A percentile compares a stretch with the other conserved stretches of the same genome.
Conservation (phyloP, 768 basidiomycete genomes). For the Leccinum incarnatum region DNA sequence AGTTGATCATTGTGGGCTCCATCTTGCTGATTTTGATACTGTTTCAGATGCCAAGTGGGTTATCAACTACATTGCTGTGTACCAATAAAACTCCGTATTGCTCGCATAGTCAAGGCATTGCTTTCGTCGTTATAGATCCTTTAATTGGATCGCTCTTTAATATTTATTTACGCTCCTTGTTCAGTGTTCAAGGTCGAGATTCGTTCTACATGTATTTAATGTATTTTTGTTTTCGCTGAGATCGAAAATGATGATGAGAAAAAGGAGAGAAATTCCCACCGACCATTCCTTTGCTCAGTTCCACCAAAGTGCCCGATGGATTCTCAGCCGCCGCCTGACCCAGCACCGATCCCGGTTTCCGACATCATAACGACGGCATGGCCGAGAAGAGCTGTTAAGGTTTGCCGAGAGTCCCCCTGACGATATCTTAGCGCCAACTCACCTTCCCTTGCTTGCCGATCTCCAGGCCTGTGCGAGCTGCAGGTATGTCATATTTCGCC, state of each 20-base stretch:
- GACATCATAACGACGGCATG: constrained; percentile 46
- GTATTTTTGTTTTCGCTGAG: constrained; percentile 5
- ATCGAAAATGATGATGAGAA: constrained; percentile 18
- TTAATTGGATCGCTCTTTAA: background rate
- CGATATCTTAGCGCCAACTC: constrained; percentile 6
- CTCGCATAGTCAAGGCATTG: background rate
- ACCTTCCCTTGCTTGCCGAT: constrained; percentile 4
- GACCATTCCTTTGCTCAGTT: constrained; percentile 26
- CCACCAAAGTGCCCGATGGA: constrained; percentile 29
- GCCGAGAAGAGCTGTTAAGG: constrained; percentile 54
- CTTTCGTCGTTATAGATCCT: background rate
- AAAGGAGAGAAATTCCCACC: constrained; percentile 32
- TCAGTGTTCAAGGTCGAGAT: constrained; percentile 10
- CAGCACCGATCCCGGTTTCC: constrained; percentile 47
- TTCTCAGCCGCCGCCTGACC: constrained; percentile 35
- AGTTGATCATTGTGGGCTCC: constrained; percentile 8
- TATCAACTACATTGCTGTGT: constrained; percentile 56
- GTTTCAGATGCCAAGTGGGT: constrained; percentile 51
- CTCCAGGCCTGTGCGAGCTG: constrained; percentile 57
- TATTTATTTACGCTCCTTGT: background rate
- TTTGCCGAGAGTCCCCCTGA: constrained; percentile 25
- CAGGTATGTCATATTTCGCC: constrained; percentile 35
- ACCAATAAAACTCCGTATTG: constrained; percentile 29
- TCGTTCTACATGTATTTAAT: background rate
- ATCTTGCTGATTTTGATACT: background rate